These are phyloP conservation scores for Arctium minus DNA, from an alignment of 129 eudicot species.

Conservation along the genomic window DNA sequence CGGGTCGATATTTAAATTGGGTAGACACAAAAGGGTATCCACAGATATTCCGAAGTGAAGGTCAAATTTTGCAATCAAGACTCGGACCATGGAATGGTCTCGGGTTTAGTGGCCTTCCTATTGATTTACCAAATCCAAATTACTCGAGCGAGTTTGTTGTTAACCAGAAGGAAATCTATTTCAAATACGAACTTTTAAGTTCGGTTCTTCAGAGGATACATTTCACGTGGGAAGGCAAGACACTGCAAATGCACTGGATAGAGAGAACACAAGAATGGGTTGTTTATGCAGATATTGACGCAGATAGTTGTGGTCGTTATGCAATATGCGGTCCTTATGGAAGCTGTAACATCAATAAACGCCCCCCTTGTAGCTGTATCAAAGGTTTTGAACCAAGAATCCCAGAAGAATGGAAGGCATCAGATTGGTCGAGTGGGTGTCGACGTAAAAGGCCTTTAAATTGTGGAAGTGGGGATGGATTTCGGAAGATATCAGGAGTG, in stretches of 20 bases:
- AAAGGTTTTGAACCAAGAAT: constrained; percentile 24
- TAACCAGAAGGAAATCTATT: constrained; percentile 20
- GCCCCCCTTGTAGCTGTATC: constrained; percentile 25
- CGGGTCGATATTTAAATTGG: constrained; percentile 12
- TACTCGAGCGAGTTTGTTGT: background rate
- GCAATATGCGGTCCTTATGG: constrained; percentile 35
- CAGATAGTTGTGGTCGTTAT: constrained; percentile 32
- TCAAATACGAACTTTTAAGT: background rate
- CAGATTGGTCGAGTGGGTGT: constrained; percentile 38
- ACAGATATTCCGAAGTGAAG: constrained; percentile 16
- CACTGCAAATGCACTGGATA: constrained; percentile 18
- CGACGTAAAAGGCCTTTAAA: constrained; percentile 7
- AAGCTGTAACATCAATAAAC: constrained; percentile 12
- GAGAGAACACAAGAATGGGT: constrained; percentile 26
- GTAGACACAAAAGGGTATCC: constrained; percentile 21
- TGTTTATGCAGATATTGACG: background rate
- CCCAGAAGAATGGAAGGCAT: constrained; percentile 3
- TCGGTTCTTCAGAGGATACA: constrained; percentile 2
- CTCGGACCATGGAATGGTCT: background rate
- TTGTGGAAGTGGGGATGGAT: constrained; percentile 26
- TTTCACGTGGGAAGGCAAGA: constrained; percentile 12
- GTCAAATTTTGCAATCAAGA: constrained; percentile 12
- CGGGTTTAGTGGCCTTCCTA: constrained; percentile 15
- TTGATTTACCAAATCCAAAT: background rate
- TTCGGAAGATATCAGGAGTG: constrained; percentile 10